Evolutionary conservation across 192 early-diverging fungal genomes (phyloP).

Genomic region (Geranomyces variabilis): DNA sequence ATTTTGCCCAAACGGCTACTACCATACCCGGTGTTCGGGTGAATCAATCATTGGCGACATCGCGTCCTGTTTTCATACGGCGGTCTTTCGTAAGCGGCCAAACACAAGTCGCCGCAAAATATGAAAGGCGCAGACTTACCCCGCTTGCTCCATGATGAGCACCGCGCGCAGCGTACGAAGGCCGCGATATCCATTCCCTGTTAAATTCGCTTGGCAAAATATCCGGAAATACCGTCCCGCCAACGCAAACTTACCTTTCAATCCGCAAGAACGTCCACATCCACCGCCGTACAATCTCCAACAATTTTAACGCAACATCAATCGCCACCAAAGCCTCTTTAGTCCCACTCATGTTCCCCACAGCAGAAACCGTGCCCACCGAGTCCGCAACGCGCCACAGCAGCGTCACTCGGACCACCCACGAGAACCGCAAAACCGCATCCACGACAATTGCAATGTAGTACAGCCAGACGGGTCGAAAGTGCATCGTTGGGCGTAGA

Average conservation of each 20-base stretch:
- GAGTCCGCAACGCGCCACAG: conserved; percentile 7
- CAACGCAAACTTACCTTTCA: too few species aligned
- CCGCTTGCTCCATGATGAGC: conserved; percentile 4
- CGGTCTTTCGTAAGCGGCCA: neutral
- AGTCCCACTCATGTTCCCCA: conserved; percentile 58
- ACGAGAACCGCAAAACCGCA: conserved; percentile 80
- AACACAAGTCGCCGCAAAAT: neutral
- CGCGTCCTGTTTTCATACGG: neutral
- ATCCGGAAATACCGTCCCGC: too few species aligned
- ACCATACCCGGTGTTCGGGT: neutral
- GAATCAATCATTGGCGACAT: conserved; percentile 9
- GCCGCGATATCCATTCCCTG: conserved; percentile 2
- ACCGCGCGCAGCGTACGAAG: neutral
- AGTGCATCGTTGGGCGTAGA: conserved; percentile 70
- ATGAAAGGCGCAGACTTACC: neutral
- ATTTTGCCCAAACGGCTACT: too few species aligned
- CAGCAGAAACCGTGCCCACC: conserved; percentile 2
- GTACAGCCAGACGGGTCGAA: conserved; percentile 67
- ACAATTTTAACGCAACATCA: conserved; percentile 74
- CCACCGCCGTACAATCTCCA: conserved; percentile 88
- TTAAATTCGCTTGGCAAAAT: too few species aligned
- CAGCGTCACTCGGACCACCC: conserved; percentile 72
- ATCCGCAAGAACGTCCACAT: conserved; percentile 94
- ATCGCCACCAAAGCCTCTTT: conserved; percentile 69
- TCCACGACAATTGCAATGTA: conserved; percentile 79